A percentile compares a stretch with the other conserved stretches of the same genome.
Conservation (phyloP, 2,329 filamentous ascomycete species). For the Calonectria pseudoreteaudii region DNA sequence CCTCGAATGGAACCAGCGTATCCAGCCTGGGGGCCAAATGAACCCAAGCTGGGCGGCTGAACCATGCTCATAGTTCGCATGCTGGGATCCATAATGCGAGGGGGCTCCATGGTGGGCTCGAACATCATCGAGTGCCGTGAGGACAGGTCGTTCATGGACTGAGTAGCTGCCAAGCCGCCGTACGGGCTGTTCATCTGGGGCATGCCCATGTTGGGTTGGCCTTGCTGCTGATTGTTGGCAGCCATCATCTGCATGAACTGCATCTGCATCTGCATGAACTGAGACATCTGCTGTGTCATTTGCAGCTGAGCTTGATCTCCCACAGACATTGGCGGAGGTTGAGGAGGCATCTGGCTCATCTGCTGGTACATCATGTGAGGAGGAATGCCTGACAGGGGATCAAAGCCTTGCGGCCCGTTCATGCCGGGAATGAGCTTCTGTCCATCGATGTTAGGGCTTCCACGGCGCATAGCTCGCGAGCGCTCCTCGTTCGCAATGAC, state of each 20-base stretch:
- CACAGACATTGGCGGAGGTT: conserved; percentile 61
- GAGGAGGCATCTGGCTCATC: conserved; percentile 52
- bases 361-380: conserved; percentile 54
- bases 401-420: conserved; percentile 56
- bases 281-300: conserved; percentile 85
- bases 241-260: conserved; percentile 91
- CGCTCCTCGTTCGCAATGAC: conserved; percentile 90
- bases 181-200: conserved; percentile 45
- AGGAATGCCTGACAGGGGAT: conserved; percentile 63
- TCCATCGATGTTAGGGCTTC: conserved; percentile 77
- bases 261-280: conserved; percentile 95
- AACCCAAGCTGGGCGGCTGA: conserved; percentile 66
- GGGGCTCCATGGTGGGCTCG: conserved; percentile 59
- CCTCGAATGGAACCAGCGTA: conserved; percentile 47
- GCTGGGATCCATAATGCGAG: conserved; percentile 55
- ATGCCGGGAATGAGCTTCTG: conserved; percentile 52
- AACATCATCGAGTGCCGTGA: conserved; percentile 60
- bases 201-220: conserved; percentile 38
- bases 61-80: conserved; percentile 87
- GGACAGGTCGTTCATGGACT: conserved; percentile 58
- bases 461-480: conserved; percentile 80
- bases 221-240: conserved; percentile 44
- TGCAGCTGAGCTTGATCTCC: conserved; percentile 82
- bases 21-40: conserved; percentile 64
- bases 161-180: conserved; percentile 45